Evolutionary conservation across 305 asterid genomes (phyloP).

Genomic region (Solanum hybrid): DNA sequence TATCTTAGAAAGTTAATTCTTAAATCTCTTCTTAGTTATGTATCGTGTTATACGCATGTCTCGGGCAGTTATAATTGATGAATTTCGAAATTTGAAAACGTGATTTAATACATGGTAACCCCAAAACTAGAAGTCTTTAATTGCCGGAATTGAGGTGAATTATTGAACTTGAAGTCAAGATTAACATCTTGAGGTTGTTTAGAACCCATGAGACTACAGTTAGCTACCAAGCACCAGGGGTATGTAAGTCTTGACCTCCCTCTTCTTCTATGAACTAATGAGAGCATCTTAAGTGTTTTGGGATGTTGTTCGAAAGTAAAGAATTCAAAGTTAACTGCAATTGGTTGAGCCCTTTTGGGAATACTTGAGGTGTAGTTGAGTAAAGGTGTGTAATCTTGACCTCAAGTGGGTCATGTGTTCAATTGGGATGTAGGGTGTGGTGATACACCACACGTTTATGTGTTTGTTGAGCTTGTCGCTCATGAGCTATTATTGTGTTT

Average conservation of each 20-base stretch:
- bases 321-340: too few species aligned
- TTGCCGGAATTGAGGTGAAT: not conserved
- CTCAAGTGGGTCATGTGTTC: too few species aligned
- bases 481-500: too few species aligned
- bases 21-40: not conserved
- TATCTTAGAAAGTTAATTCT: not conserved
- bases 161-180: not conserved
- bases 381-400: too few species aligned
- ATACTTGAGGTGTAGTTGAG: too few species aligned
- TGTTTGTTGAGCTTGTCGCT: too few species aligned
- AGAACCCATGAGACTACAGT: not conserved
- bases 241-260: not conserved
- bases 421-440: too few species aligned
- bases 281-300: not conserved
- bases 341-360: too few species aligned
- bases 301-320: too few species aligned
- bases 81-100: too few species aligned
- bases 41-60: not conserved
- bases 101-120: not conserved
- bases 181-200: too few species aligned
- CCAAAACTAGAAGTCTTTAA: not conserved
- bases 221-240: not conserved
- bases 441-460: too few species aligned
- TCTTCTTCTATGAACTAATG: not conserved
- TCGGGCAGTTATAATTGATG: not conserved